Evolutionary conservation across 768 basidiomycete species (phyloP), one percentile per base, ranked within the genome.

Genomic region (Leccinum truebloodii): DNA sequence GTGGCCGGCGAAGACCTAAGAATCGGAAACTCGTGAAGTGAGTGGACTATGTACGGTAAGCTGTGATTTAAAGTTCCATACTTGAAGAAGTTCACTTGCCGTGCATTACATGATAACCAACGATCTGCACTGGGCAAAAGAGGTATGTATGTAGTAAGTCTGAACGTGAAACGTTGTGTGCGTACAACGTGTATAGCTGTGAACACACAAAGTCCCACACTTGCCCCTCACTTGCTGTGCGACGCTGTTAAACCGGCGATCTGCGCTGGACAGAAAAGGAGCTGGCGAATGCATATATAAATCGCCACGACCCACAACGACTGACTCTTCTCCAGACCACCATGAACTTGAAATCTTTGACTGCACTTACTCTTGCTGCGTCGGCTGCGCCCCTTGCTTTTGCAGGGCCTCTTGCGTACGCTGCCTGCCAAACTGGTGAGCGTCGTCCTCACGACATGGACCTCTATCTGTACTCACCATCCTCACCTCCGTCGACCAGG

Each of bases 321-420:
- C n/a, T 12, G n/a, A 1, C 22, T n/a, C 22, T 10, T 16, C 18
- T 41, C 8, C 12, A 52, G 20, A 62, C 16, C 35, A 60, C 30
- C 9, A 74, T 70, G 72, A 75, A 73, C 54, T 41, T 70, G 28
- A 70, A 68, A 50, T 63, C 63, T 0, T 54, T 70, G 41, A 44
- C 60, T 4, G 54, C 63, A 5, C 57, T 75, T n/a, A 22, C 68
- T 6, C 59, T 74, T 26, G 56, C 48, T 18, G 61, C 59, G 32
- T 58, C 64, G 6, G 63, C 50, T 1, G 62, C 37, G 0, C 68
- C 71, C 1, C 34, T 62, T 3, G 55, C 52, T 9, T 55, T 59
- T 1, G 72, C 69, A 0, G 69, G 72, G 0, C 65, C 59, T 0
- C 18, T 73, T 6, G 63, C 64, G 0, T 73, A 73, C 2, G 71